Evolutionary conservation across 1,284 basidiomycete genomes (phyloP).

Genomic region (Apiotrichum brassicae): DNA sequence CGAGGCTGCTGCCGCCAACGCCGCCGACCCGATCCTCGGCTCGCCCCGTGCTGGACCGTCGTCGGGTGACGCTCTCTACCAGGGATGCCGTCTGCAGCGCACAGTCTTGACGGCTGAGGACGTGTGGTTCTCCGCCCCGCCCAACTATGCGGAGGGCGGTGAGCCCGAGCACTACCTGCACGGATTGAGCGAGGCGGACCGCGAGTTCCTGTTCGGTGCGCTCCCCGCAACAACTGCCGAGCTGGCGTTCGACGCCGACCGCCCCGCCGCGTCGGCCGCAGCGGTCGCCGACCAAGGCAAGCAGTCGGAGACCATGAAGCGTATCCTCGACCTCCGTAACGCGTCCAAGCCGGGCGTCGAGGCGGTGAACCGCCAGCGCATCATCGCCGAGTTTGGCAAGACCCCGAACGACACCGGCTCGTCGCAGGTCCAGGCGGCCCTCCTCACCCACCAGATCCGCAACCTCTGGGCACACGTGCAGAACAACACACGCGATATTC

Average conservation of each 20-base stretch:
- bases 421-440: conserved; percentile 82
- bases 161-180: conserved; percentile 31
- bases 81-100: conserved; percentile 26
- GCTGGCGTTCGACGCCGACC: conserved; percentile 22
- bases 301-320: conserved; percentile 62
- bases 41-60: conserved; percentile 13
- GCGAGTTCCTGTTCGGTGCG: conserved; percentile 36
- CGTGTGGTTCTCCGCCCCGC: conserved; percentile 35
- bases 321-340: conserved; percentile 75
- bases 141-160: conserved; percentile 32
- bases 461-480: conserved; percentile 70
- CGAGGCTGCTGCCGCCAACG: not conserved
- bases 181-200: conserved; percentile 31
- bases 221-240: conserved; percentile 35
- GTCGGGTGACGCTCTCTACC: conserved; percentile 17
- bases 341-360: conserved; percentile 77
- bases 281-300: conserved; percentile 48
- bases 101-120: conserved; percentile 23
- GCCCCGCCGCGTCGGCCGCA: conserved; percentile 3
- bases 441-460: conserved; percentile 79
- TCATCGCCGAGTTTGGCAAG: conserved; percentile 69
- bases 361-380: conserved; percentile 74
- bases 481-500: conserved; percentile 66
- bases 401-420: conserved; percentile 60
- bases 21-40: conserved; percentile 16